Percentiles rank a stretch among this genome's conserved stretches.
phyloP scores from a whole-genome alignment of 177 flowering plant genomes.

The Tripterygium wilfordii region DNA sequence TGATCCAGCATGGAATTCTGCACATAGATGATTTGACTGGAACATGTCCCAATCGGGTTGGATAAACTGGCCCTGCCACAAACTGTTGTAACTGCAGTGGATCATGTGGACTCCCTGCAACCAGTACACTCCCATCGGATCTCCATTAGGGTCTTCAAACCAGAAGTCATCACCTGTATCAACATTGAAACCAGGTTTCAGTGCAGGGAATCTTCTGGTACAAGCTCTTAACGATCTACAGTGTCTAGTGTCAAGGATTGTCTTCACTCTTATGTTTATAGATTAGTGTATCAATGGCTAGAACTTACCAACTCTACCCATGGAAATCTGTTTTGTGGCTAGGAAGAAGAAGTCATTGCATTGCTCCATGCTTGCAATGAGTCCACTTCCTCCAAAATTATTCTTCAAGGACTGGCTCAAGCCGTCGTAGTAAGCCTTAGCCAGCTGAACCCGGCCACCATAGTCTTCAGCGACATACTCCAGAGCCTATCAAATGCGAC shows the following conservation, averaged over 20 bases:
- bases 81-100: constrained; percentile 85
- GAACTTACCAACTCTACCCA: constrained; percentile 77
- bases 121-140: constrained; percentile 89
- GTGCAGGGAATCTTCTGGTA: constrained; percentile 10
- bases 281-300: too few relatives aligned
- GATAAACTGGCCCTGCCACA: constrained; percentile 91
- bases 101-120: constrained; percentile 94
- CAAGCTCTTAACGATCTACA: too few relatives aligned
- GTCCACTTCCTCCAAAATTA: constrained; percentile 76
- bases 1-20: constrained; percentile 77
- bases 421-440: constrained; percentile 66
- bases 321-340: constrained; percentile 66
- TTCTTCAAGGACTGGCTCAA: constrained; percentile 53
- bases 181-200: background rate
- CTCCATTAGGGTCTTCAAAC: constrained; percentile 93
- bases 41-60: constrained; percentile 98
- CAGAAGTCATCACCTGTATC: constrained; percentile 86
- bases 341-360: constrained; percentile 87
- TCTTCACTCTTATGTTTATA: too few relatives aligned
- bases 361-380: constrained; percentile 86
- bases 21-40: constrained; percentile 74
- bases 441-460: constrained; percentile 78
- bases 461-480: constrained; percentile 64
- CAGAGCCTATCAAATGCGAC: too few relatives aligned
- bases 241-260: too few relatives aligned